Conservation (phyloP, 1,284 basidiomycete genomes). For the Tilletia setariae region DNA sequence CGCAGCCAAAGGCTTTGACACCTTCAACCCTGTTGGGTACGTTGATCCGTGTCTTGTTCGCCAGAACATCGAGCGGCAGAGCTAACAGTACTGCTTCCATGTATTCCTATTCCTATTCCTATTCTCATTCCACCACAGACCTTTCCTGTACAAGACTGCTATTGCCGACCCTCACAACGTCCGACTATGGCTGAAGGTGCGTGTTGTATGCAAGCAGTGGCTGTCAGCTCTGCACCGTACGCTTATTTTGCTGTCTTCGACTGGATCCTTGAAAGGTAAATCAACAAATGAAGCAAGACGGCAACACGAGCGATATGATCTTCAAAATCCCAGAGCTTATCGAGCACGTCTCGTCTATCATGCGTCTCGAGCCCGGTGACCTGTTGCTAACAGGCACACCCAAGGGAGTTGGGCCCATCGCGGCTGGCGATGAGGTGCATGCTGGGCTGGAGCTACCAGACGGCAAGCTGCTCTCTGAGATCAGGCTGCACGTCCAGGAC, state of each 20-base stretch:
- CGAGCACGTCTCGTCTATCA: conserved; percentile 87
- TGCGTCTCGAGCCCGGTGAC: conserved; percentile 78
- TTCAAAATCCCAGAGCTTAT: conserved; percentile 87
- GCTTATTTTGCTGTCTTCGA: not conserved
- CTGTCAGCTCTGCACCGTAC: too few relatives aligned
- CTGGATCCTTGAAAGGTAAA: conserved; percentile 65
- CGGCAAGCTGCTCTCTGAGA: conserved; percentile 64
- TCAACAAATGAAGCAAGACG: conserved; percentile 75
- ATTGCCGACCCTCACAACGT: conserved; percentile 74
- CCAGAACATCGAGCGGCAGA: too few relatives aligned
- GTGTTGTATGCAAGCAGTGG: not conserved
- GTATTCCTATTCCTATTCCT: too few relatives aligned
- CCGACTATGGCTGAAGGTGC: conserved; percentile 70
- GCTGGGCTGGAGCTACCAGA: conserved; percentile 68
- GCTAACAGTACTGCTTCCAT: too few relatives aligned
- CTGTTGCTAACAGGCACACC: conserved; percentile 62
- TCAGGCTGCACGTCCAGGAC: conserved; percentile 67
- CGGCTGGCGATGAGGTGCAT: conserved; percentile 72
- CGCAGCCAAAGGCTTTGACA: conserved; percentile 83
- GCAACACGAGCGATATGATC: conserved; percentile 84
- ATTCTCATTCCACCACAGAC: conserved; percentile 57
- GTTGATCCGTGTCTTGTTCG: not conserved
- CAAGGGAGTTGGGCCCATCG: conserved; percentile 77
- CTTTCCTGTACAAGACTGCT: conserved; percentile 73
- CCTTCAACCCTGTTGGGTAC: conserved; percentile 61